Percentiles rank a stretch among this genome's conserved stretches.
Evolutionary conservation across 306 rosid species (phyloP).

Genomic region (Prunus kanzakura): DNA sequence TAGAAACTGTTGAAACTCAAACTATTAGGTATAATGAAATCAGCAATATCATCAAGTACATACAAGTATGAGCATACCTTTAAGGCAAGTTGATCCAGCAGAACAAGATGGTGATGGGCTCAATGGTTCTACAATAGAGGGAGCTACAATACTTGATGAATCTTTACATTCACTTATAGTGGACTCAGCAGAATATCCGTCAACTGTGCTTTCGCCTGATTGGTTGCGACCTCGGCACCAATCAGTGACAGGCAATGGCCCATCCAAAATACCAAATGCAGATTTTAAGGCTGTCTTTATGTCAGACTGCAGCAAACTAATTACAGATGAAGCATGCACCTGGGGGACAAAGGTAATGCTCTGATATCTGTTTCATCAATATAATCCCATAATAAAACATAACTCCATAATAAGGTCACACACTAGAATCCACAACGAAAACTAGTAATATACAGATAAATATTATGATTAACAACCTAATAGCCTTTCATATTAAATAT

Average conservation of each 20-base stretch:
- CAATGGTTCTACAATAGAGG: slow-evolving; percentile 60
- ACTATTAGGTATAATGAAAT: slow-evolving; percentile 21
- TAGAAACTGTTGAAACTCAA: slow-evolving; percentile 41
- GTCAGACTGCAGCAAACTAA: slow-evolving; percentile 91
- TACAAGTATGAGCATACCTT: slow-evolving; percentile 46
- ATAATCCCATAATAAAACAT: slow-evolving; percentile 15
- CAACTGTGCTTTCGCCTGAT: slow-evolving; percentile 58
- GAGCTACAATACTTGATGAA: slow-evolving; percentile 45
- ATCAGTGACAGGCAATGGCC: slow-evolving; percentile 82
- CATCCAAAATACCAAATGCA: slow-evolving; percentile 82
- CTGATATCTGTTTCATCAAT: slow-evolving; percentile 17
- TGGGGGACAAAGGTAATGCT: slow-evolving; percentile 25
- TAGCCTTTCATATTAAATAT: neutral
- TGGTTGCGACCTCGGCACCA: slow-evolving; percentile 97
- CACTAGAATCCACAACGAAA: neutral
- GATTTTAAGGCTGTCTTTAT: slow-evolving; percentile 89
- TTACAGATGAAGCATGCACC: slow-evolving; percentile 82
- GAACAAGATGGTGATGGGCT: slow-evolving; percentile 89
- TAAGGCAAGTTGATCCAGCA: slow-evolving; percentile 73
- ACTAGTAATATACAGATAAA: neutral
- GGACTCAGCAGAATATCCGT: slow-evolving; percentile 84
- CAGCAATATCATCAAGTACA: slow-evolving; percentile 14
- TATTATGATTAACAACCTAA: neutral
- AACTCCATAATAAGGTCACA: slow-evolving; percentile 13
- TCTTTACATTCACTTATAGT: slow-evolving; percentile 80